These are phyloP conservation scores for Sherardia arvensis DNA, from an alignment of 257 asterid genomes.

Conservation along the genomic window DNA sequence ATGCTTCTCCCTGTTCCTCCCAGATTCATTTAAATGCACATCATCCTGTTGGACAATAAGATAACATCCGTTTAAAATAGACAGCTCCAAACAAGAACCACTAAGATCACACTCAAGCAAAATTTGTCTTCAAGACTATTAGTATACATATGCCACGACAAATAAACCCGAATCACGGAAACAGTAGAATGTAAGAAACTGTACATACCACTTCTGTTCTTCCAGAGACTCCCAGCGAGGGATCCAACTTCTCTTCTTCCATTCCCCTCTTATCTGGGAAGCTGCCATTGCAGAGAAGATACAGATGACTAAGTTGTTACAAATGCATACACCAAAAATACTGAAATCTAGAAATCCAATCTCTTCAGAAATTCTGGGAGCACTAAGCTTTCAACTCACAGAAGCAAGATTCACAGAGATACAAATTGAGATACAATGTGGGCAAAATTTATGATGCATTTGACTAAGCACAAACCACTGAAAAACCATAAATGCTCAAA, in stretches of 20 bases:
- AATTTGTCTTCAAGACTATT: neutral
- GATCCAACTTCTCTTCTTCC: constrained; percentile 33
- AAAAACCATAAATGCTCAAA: neutral
- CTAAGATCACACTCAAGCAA: neutral
- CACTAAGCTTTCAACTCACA: constrained; percentile 5
- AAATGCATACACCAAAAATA: constrained; percentile 11
- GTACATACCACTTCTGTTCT: constrained; percentile 47
- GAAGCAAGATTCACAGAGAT: constrained; percentile 9
- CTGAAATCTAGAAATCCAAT: constrained; percentile 15
- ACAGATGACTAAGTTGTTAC: constrained; percentile 3
- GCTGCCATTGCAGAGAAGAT: constrained; percentile 36
- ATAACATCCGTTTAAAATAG: constrained; percentile 5
- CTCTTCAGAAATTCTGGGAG: constrained; percentile 18
- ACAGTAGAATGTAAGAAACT: constrained; percentile 7
- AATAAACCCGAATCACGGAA: constrained; percentile 8
- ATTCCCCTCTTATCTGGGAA: constrained; percentile 42
- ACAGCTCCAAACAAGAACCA: neutral
- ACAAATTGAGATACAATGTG: constrained; percentile 1
- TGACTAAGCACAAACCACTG: neutral
- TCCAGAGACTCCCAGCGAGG: constrained; percentile 30
- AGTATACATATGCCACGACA: neutral
- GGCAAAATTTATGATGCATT: neutral
- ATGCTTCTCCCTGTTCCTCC: constrained; percentile 33
- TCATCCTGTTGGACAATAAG: constrained; percentile 32
- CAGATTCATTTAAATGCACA: constrained; percentile 25